A percentile compares a stretch with the other conserved stretches of the same genome.
Evolutionary conservation across 2,329 filamentous ascomycete species (phyloP).

Genomic region (Epichloe hybrida): DNA sequence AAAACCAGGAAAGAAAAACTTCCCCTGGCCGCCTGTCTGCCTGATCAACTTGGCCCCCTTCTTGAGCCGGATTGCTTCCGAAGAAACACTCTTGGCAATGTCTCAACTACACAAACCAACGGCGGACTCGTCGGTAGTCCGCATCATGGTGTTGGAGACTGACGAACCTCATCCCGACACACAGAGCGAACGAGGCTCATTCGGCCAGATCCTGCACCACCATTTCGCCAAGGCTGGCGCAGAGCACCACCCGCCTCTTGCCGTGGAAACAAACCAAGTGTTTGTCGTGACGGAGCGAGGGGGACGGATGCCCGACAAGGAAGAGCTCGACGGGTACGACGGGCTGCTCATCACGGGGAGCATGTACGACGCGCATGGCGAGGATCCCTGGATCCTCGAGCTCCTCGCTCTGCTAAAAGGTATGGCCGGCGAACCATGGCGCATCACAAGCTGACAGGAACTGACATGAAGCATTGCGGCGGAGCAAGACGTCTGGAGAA

Average conservation of each 20-base stretch:
- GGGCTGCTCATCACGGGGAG: slow-evolving; percentile 61
- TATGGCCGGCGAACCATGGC: slow-evolving; percentile 10
- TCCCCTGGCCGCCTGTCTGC: too few relatives aligned
- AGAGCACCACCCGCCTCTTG: slow-evolving; percentile 37
- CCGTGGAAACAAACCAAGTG: slow-evolving; percentile 39
- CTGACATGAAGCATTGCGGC: neutral
- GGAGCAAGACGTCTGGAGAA: slow-evolving; percentile 32
- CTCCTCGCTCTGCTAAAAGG: slow-evolving; percentile 44
- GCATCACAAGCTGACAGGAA: too few relatives aligned
- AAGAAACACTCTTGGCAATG: slow-evolving; percentile 8
- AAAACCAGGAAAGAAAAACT: too few relatives aligned
- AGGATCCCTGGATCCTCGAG: slow-evolving; percentile 59
- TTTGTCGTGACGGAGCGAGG: slow-evolving; percentile 37
- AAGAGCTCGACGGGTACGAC: slow-evolving; percentile 49
- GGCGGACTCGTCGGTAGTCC: slow-evolving; percentile 16
- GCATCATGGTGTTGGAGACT: slow-evolving; percentile 42
- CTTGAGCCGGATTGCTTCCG: too few relatives aligned
- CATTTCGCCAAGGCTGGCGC: slow-evolving; percentile 38
- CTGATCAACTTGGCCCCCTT: too few relatives aligned
- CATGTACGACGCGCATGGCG: slow-evolving; percentile 57
- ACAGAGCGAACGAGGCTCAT: slow-evolving; percentile 33
- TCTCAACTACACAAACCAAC: slow-evolving; percentile 14
- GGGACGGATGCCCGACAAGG: slow-evolving; percentile 31
- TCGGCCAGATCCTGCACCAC: slow-evolving; percentile 38
- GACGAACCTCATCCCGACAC: slow-evolving; percentile 41